Evolutionary conservation across 495 filamentous ascomycete genomes (phyloP), one percentile per base, ranked within the genome.

Genomic region (Chaetomium tenue): DNA sequence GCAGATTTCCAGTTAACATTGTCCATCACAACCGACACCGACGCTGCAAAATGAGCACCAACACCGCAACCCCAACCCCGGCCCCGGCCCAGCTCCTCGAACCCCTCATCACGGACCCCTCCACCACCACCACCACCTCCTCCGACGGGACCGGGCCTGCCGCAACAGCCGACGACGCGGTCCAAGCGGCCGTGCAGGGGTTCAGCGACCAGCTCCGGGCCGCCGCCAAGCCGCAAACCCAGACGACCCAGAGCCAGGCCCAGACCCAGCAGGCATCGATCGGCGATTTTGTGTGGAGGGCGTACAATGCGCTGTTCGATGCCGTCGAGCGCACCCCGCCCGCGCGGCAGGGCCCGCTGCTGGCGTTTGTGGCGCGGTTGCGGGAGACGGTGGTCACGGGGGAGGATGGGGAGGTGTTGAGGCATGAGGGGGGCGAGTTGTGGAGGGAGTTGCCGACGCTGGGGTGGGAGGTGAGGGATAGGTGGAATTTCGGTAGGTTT

Each of bases 401-500:
- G 6, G 48, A 55, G 2, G 30, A 60, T 9, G 65, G 56, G 11
- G 4, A 65, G 42, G 23, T 33, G 26, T 37, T 61, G 18, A 28
- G 8, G 23, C 12, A 26, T 26, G 26, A 62, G 44, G 39, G 13
- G 12, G 60, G 60, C n/a, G 18, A 40, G 22, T 22, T 70, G 16
- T 70, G 68, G 68, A 37, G 1, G 23, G 68, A 60, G 6, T 11
- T 70, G 58, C 68, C 68, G 0, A 33, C 26, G 0, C 64, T 66
- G 25, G 60, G 63, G 9, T 62, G 57, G 63, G 46, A 52, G 0
- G 53, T 39, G 26, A 52, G 68, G 26, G 66, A 70, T 7, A 5
- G 5, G 15, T 64, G 42, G 26, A 70, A 70, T 33, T 68, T 66
- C 42, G 64, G 72, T 71, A 56, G 0, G 40, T 44, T 18, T 16